Conservation (phyloP, 345 rosid species). For the Citrus cavaleriei region DNA sequence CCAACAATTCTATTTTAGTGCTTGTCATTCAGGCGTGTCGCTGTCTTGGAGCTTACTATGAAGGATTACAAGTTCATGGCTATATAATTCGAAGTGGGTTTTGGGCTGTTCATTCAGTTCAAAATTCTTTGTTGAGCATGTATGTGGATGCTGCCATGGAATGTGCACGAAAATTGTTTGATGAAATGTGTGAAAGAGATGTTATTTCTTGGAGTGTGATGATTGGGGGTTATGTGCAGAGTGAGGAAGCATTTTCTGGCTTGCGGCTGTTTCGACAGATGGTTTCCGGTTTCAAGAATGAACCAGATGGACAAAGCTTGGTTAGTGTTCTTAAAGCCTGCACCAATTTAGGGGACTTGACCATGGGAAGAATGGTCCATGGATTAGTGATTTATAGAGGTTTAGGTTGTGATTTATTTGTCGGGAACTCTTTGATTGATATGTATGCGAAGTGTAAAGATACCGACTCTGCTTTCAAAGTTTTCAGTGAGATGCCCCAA, state of each 20-base stretch:
- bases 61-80: conserved; percentile 41
- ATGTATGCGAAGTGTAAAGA: conserved; percentile 56
- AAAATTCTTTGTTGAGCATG: conserved; percentile 46
- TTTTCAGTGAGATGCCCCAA: conserved; percentile 37
- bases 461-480: conserved; percentile 40
- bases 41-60: not conserved
- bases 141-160: conserved; percentile 29
- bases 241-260: conserved; percentile 34
- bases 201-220: conserved; percentile 68
- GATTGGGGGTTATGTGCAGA: conserved; percentile 48
- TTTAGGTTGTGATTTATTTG: conserved; percentile 40
- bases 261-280: conserved; percentile 48
- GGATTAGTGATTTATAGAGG: conserved; percentile 47
- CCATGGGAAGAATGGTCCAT: conserved; percentile 48
- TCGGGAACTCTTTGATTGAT: conserved; percentile 60
- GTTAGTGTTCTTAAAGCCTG: conserved; percentile 67
- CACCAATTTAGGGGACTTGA: conserved; percentile 23
- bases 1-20: conserved; percentile 54
- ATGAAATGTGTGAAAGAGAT: conserved; percentile 62
- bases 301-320: conserved; percentile 44
- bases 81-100: conserved; percentile 50
- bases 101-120: conserved; percentile 35
- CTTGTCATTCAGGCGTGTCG: conserved; percentile 51
- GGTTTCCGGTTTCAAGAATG: conserved; percentile 29
- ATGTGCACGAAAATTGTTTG: conserved; percentile 53